These are phyloP conservation scores for Clonostachys byssicola DNA, from an alignment of 2,329 filamentous ascomycete species.

Conservation along the genomic window DNA sequence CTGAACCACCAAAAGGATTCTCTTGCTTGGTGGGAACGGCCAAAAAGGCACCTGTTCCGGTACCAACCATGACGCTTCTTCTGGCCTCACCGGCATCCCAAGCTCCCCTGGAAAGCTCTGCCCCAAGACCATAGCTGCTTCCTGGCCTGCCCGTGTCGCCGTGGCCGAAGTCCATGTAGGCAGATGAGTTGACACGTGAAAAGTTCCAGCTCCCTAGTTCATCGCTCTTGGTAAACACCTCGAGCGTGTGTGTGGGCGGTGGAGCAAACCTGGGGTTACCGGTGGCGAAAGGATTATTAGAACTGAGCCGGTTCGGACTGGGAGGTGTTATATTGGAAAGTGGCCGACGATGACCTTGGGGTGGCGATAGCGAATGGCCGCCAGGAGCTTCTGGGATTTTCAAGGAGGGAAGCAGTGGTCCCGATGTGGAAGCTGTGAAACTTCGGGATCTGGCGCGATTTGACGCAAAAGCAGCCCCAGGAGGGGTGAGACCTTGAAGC, in stretches of 20 bases:
- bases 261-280: slow-evolving; percentile 18
- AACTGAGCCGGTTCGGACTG: slow-evolving; percentile 43
- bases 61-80: slow-evolving; percentile 49
- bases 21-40: slow-evolving; percentile 35
- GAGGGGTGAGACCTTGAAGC: slow-evolving; percentile 68
- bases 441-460: slow-evolving; percentile 20
- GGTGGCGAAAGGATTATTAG: slow-evolving; percentile 53
- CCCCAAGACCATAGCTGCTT: slow-evolving; percentile 54
- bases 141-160: slow-evolving; percentile 32
- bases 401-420: slow-evolving; percentile 1
- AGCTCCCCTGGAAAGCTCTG: slow-evolving; percentile 40
- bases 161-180: slow-evolving; percentile 1
- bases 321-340: slow-evolving; percentile 17
- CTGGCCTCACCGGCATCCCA: slow-evolving; percentile 49
- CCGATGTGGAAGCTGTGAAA: slow-evolving; percentile 1
- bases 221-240: slow-evolving; percentile 57
- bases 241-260: slow-evolving; percentile 47
- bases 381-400: slow-evolving; percentile 2
- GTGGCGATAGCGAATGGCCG: slow-evolving; percentile 17
- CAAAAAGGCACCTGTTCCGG: slow-evolving; percentile 47
- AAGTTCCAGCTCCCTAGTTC: slow-evolving; percentile 57
- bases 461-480: slow-evolving; percentile 31
- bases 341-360: slow-evolving; percentile 15
- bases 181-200: slow-evolving; percentile 35
- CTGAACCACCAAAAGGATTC: neutral